phyloP scores from a whole-genome alignment of 2,329 filamentous ascomycete species.

The Arthrobotrys megalospora region DNA sequence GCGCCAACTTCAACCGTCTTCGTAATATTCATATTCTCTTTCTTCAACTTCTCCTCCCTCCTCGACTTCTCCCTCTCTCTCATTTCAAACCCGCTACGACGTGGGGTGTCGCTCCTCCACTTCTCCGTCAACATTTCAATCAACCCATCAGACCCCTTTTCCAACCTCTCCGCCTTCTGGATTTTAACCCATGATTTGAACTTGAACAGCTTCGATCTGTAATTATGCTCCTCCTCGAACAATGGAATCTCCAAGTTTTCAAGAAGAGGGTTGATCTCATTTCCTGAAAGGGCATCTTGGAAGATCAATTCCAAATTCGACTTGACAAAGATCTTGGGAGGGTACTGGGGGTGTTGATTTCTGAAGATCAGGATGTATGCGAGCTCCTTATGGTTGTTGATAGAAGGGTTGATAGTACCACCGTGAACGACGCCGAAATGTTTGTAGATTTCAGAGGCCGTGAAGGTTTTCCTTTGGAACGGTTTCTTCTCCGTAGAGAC shows the following conservation, averaged over 20 bases:
- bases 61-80: conserved; percentile 42
- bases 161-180: conserved; percentile 37
- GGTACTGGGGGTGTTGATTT: conserved; percentile 62
- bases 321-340: conserved; percentile 63
- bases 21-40: conserved; percentile 1
- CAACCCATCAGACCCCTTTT: conserved; percentile 39
- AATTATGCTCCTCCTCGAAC: conserved; percentile 48
- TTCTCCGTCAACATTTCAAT: conserved; percentile 56
- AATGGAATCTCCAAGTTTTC: conserved; percentile 40
- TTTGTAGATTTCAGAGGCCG: conserved; percentile 56
- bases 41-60: conserved; percentile 10
- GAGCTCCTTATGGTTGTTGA: conserved; percentile 63
- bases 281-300: conserved; percentile 23
- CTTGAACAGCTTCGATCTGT: conserved; percentile 27
- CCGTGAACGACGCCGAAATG: conserved; percentile 62
- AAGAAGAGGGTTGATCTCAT: conserved; percentile 39
- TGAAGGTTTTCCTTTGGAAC: conserved; percentile 23
- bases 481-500: not conserved
- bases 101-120: conserved; percentile 54
- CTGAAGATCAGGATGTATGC: conserved; percentile 63
- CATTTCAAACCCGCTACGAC: conserved; percentile 44
- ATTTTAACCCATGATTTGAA: conserved; percentile 57
- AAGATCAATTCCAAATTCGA: conserved; percentile 63
- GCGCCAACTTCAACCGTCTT: conserved; percentile 24
- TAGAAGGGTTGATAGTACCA: conserved; percentile 61